phyloP scores from a whole-genome alignment of 228 moss, liverwort and hornwort genomes.

The Sphagnum magellanicum region DNA sequence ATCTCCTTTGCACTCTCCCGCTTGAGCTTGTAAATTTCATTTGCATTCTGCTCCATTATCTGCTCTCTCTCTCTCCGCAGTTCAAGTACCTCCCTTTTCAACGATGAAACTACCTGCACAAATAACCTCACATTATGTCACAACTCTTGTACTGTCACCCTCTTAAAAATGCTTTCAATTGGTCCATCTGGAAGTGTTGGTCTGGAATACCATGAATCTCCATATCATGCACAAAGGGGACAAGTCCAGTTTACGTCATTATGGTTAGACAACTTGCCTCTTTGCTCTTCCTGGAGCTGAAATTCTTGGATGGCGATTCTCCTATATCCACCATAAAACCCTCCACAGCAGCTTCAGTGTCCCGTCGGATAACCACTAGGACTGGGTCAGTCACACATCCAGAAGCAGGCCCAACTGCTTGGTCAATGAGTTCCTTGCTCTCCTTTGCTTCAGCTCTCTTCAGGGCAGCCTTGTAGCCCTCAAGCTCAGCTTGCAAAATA shows the following conservation, averaged over 20 bases:
- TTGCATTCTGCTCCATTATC: slow-evolving; percentile 56
- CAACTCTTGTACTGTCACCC: no score
- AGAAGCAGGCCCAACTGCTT: slow-evolving; percentile 33
- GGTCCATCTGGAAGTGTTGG: no score
- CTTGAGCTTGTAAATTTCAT: slow-evolving; percentile 56
- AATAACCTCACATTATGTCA: no score
- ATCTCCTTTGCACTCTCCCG: slow-evolving; percentile 44
- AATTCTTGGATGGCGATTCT: slow-evolving; percentile 52
- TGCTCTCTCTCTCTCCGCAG: slow-evolving; percentile 82
- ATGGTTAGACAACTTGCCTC: slow-evolving; percentile 17
- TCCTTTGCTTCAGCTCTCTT: slow-evolving; percentile 46
- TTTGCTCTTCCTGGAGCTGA: slow-evolving; percentile 13
- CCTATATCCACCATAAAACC: slow-evolving; percentile 67
- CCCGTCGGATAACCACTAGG: slow-evolving; percentile 41
- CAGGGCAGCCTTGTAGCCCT: slow-evolving; percentile 38
- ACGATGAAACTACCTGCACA: slow-evolving; percentile 42
- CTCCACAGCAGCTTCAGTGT: slow-evolving; percentile 31
- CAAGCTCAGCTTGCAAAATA: slow-evolving; percentile 28
- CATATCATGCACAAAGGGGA: no score
- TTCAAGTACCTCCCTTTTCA: slow-evolving; percentile 49
- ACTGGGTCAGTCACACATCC: slow-evolving; percentile 43
- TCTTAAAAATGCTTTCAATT: no score
- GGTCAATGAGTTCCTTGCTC: slow-evolving; percentile 2
- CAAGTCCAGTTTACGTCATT: no score
- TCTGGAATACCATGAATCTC: no score